These are phyloP conservation scores for Oryza longistaminata DNA, from an alignment of 176 grass and related monocot species.

Conservation along the genomic window DNA sequence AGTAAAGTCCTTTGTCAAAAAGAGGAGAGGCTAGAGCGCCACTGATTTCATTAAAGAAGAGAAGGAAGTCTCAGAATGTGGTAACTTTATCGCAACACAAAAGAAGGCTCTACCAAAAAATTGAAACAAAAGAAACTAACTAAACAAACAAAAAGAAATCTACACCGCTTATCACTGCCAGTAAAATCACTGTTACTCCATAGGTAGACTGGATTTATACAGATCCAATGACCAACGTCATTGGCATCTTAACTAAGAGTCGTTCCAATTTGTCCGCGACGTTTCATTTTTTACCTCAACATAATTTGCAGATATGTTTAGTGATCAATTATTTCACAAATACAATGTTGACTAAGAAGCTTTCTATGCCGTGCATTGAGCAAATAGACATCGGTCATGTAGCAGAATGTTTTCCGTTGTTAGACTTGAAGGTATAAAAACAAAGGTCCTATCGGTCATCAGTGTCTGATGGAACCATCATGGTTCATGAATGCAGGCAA, in stretches of 20 bases:
- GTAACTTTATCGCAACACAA: not conserved
- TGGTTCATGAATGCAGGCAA: conserved; percentile 22
- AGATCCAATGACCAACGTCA: not conserved
- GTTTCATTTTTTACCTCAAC: not conserved
- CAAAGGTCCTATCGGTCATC: not conserved
- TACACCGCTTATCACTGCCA: not conserved
- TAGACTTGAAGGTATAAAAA: not conserved
- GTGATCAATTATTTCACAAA: not conserved
- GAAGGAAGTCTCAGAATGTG: not conserved
- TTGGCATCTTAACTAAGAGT: conserved; percentile 10
- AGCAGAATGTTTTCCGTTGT: not conserved
- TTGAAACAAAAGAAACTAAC: not conserved
- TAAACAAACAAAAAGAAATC: not conserved
- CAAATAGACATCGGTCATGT: not conserved
- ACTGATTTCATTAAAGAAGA: not conserved
- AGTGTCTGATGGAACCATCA: conserved; percentile 21
- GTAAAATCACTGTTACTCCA: not conserved
- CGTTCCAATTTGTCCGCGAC: not conserved
- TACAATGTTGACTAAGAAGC: not conserved
- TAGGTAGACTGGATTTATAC: not conserved
- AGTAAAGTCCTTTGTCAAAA: not conserved
- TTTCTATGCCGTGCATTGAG: not conserved
- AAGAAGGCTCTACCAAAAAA: not conserved
- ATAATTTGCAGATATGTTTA: not conserved
- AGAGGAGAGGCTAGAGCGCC: not conserved